A percentile compares a stretch with the other conserved stretches of the same genome.
Conservation (phyloP, 371 early-diverging fungal species). For the Mortierella sp. region DNA sequence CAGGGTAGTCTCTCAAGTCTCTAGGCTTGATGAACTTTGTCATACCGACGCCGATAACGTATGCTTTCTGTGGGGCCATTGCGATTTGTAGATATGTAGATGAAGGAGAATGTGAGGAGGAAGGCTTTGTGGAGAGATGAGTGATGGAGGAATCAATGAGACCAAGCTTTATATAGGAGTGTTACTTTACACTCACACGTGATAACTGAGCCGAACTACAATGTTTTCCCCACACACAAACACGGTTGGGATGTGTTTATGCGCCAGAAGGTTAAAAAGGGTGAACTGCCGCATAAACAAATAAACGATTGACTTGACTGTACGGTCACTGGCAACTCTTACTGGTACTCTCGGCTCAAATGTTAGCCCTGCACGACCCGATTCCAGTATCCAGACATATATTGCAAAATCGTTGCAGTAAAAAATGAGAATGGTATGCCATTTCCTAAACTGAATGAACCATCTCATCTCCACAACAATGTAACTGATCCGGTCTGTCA, state of each 20-base stretch:
- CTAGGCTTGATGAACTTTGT: constrained; percentile 75
- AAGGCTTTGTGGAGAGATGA: constrained; percentile 1
- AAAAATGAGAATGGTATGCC: too few species aligned
- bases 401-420: too few species aligned
- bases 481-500: too few species aligned
- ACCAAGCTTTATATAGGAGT: not conserved
- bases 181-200: not conserved
- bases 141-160: not conserved
- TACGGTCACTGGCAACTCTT: too few species aligned
- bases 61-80: constrained; percentile 58
- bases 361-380: not conserved
- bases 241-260: too few species aligned
- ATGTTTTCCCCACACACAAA: not conserved
- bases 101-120: not conserved
- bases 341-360: not conserved
- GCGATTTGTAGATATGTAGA: constrained; percentile 2
- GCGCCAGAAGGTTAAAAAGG: not conserved
- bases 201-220: not conserved
- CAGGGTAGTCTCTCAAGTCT: constrained; percentile 70
- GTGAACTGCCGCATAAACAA: not conserved
- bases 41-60: constrained; percentile 77
- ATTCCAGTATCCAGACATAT: too few species aligned
- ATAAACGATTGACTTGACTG: too few species aligned
- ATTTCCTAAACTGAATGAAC: too few species aligned
- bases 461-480: too few species aligned